A percentile compares a stretch with the other conserved stretches of the same genome.
These are phyloP conservation scores for Astragalus membranaceus DNA, from an alignment of 306 rosid genomes.

Conservation along the genomic window DNA sequence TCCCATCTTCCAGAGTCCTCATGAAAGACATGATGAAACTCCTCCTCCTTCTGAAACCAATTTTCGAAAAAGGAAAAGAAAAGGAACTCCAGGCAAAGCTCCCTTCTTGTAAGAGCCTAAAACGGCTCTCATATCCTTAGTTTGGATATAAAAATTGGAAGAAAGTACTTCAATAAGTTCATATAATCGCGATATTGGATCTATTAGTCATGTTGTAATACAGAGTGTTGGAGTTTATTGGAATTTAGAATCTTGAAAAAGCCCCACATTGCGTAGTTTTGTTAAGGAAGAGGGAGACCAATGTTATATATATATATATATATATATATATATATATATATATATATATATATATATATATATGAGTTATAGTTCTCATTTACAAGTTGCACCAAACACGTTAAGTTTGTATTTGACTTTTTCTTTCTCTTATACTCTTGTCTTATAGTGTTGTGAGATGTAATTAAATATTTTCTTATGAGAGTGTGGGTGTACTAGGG, in stretches of 20 bases:
- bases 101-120: slow-evolving; percentile 32
- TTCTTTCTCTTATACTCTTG: too few species aligned
- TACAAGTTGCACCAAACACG: not conserved
- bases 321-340: too few species aligned
- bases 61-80: slow-evolving; percentile 16
- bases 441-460: too few species aligned
- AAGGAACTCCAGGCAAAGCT: slow-evolving; percentile 44
- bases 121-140: not conserved
- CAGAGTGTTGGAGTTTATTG: not conserved
- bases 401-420: too few species aligned
- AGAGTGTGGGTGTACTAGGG: too few species aligned
- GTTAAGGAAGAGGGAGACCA: not conserved
- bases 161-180: too few species aligned
- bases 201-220: too few species aligned
- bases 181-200: too few species aligned
- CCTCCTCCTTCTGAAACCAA: not conserved
- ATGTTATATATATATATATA: too few species aligned
- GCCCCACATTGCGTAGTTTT: not conserved
- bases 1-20: slow-evolving; percentile 6
- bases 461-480: too few species aligned
- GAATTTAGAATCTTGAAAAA: not conserved
- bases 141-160: too few species aligned
- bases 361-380: not conserved
- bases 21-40: not conserved
- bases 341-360: too few species aligned